Base-by-base conservation (phyloP, 352 stramenopile species). In the Phytophthora pistaciae region DNA sequence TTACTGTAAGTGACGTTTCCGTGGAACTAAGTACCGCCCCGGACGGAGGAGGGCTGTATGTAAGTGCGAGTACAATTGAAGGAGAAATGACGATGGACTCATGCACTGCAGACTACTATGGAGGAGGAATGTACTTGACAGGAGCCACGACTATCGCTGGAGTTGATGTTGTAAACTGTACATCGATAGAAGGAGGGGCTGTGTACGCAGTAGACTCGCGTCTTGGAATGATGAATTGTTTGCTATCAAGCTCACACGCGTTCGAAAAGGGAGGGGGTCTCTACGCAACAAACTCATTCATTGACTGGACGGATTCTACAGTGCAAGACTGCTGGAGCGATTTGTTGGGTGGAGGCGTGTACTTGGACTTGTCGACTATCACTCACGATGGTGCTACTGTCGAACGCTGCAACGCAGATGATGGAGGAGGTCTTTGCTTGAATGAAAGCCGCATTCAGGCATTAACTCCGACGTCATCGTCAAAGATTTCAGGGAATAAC, bases 381-480 rank as follows among this genome's bases (percentile, higher is more conserved):
- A 14, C 44, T 1, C 75, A 90, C 48, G 31, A 56, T 7, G 73
- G 77, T 38, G 25, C 82, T 11, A 79, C 23, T 1, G 49, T 90
- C 7, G 49, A 55, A 3, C n/a, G 52, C 0, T 88, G 60, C 38
- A 38, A 59, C 18, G 81, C 72, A 7, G 53, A 23, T 5, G 25
- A 44, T 54, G 85, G 85, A 7, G 85, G 82, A 1, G 85, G 82
- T 0, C 11, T 82, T 3, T 84, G 81, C 40, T 5, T 88, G 8
- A 31, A 62, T 4, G 18, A 58, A 16, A 80, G 68, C 11, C 62
- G 52, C 3, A 53, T 82, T 5, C 18, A 62, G 5, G 55, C 56
- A 6, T 54, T 66, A 3, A 40, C 25, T 18, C 0, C 6, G 8
- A 33, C 54, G 9, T 69, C 70, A 4, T 63, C 48, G n/a, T 74